These are phyloP conservation scores for Phytophthora sojae DNA, from an alignment of 352 stramenopile species.

Conservation along the genomic window DNA sequence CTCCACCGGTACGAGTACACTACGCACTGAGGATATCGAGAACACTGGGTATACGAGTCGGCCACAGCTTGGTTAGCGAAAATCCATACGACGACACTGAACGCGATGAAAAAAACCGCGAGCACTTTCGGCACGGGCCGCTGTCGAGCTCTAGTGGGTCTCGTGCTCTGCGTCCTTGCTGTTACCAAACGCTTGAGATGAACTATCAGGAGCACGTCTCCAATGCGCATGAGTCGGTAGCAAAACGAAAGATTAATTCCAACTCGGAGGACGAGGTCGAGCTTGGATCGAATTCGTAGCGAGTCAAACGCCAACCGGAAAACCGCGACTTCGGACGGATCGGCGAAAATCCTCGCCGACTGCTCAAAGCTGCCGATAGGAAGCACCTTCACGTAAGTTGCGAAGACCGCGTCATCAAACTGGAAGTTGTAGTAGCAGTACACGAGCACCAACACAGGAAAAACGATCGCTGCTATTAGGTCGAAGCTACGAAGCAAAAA, in stretches of 20 bases:
- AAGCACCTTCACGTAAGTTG: constrained; percentile 28
- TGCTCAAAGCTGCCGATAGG: constrained; percentile 36
- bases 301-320: constrained; percentile 39
- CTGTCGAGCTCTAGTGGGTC: background rate
- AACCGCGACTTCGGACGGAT: constrained; percentile 35
- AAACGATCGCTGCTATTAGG: constrained; percentile 35
- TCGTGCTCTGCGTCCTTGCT: background rate
- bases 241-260: constrained; percentile 40
- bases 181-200: constrained; percentile 1
- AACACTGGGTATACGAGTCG: constrained; percentile 6
- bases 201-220: constrained; percentile 18
- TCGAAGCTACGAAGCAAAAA: constrained; percentile 33
- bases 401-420: constrained; percentile 34
- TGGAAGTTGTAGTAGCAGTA: constrained; percentile 40
- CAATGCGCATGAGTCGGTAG: constrained; percentile 33
- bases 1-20: constrained; percentile 30
- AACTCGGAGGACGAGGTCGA: constrained; percentile 35
- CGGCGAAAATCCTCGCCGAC: constrained; percentile 22
- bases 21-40: constrained; percentile 26
- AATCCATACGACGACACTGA: constrained; percentile 20
- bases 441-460: constrained; percentile 30
- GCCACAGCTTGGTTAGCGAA: constrained; percentile 13
- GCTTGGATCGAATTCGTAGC: constrained; percentile 31
- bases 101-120: constrained; percentile 26
- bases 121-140: constrained; percentile 20